Percentiles rank a stretch among this genome's conserved stretches.
These are phyloP conservation scores for Collybiopsis luxurians DNA, from an alignment of 768 basidiomycete species.

Conservation along the genomic window DNA sequence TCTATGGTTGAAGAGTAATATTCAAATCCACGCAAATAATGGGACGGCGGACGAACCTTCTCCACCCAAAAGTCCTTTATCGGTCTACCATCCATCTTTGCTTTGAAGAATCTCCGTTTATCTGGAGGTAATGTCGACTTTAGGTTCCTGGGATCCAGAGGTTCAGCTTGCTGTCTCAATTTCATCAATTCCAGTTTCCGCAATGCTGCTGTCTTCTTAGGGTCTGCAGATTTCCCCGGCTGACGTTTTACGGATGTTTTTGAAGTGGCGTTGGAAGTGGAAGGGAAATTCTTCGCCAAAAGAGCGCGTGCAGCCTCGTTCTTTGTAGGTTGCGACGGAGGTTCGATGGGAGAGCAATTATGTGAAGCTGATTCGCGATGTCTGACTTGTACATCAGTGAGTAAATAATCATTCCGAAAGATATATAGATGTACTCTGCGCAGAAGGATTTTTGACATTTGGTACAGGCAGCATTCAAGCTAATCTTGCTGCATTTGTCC, in stretches of 20 bases:
- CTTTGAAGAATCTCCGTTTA: conserved; percentile 58
- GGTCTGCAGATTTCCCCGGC: conserved; percentile 40
- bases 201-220: conserved; percentile 50
- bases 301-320: conserved; percentile 51
- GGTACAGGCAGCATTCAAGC: conserved; percentile 46
- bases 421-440: conserved; percentile 43
- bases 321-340: conserved; percentile 22
- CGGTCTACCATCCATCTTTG: conserved; percentile 26
- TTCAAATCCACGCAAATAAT: conserved; percentile 7
- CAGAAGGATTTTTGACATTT: conserved; percentile 62
- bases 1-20: conserved; percentile 34
- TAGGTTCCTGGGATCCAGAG: conserved; percentile 60
- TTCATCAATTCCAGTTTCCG: conserved; percentile 68
- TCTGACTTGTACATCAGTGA: conserved; percentile 31
- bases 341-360: conserved; percentile 36
- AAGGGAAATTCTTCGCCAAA: conserved; percentile 50
- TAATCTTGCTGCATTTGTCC: conserved; percentile 50
- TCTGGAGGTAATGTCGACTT: conserved; percentile 42
- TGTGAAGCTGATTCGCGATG: conserved; percentile 70
- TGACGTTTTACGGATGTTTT: conserved; percentile 13
- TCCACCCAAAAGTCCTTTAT: conserved; percentile 66
- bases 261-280: conserved; percentile 13
- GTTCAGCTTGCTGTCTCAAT: conserved; percentile 66
- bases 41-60: conserved; percentile 47
- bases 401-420: conserved; percentile 5